Evolutionary conservation across 306 rosid species (phyloP).

Genomic region (Cicer judaicum): DNA sequence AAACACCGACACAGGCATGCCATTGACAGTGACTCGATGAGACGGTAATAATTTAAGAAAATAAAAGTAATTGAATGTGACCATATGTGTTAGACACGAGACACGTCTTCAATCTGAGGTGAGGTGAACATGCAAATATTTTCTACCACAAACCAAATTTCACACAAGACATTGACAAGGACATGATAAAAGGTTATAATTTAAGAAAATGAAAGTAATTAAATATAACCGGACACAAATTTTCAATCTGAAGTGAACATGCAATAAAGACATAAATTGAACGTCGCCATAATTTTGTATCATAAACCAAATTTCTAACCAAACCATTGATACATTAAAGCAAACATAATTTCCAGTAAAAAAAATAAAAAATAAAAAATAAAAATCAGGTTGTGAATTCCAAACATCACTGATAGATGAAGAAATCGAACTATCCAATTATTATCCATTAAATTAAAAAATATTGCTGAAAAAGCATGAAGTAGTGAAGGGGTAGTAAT

Average conservation of each 20-base stretch:
- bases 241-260: no score
- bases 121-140: no score
- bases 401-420: constrained; percentile 1
- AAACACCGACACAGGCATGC: not conserved
- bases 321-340: constrained; percentile 15
- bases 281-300: not conserved
- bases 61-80: no score
- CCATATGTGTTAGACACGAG: no score
- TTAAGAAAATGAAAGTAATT: no score
- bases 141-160: no score
- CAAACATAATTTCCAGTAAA: not conserved
- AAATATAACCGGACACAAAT: no score
- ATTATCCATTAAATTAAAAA: not conserved
- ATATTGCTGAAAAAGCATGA: constrained; percentile 1
- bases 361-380: not conserved
- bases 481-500: constrained; percentile 17
- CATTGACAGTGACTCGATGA: no score
- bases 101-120: no score
- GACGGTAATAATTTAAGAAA: no score
- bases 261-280: not conserved
- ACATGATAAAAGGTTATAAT: no score
- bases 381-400: not conserved
- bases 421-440: not conserved
- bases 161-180: no score
- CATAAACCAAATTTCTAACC: not conserved